phyloP scores from a whole-genome alignment of 306 rosid species.

The Neltuma alba region DNA sequence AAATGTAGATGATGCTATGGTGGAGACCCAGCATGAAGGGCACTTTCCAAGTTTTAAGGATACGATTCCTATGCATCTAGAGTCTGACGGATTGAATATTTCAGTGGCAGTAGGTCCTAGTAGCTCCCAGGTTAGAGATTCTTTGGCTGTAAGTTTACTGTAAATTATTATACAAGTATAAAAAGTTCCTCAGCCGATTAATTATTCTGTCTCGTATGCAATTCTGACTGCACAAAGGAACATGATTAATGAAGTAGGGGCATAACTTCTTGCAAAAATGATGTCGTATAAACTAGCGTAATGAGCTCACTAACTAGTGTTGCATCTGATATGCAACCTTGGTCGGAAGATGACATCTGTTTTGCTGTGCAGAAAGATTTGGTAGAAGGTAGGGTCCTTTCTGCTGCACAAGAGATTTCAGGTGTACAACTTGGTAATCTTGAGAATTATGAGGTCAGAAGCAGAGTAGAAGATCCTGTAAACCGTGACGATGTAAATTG shows the following conservation, averaged over 20 bases:
- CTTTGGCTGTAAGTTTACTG: conserved; percentile 10
- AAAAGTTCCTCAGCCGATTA: conserved; percentile 30
- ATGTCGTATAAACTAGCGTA: not conserved
- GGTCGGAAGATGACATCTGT: conserved; percentile 31
- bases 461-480: conserved; percentile 36
- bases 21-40: conserved; percentile 27
- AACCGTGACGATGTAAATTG: conserved; percentile 38
- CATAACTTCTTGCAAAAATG: not conserved
- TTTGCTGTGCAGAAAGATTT: conserved; percentile 45
- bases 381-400: conserved; percentile 37
- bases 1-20: conserved; percentile 34
- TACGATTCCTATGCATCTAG: conserved; percentile 32
- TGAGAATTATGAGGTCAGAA: conserved; percentile 33
- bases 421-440: conserved; percentile 26
- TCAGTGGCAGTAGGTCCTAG: conserved; percentile 39
- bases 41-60: conserved; percentile 36
- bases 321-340: conserved; percentile 20
- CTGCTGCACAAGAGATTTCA: conserved; percentile 36
- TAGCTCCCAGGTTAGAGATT: conserved; percentile 48
- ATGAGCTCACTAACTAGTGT: not conserved
- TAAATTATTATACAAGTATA: conserved; percentile 12
- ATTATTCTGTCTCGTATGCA: conserved; percentile 38
- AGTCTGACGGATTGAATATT: conserved; percentile 44
- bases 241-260: not conserved
- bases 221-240: conserved; percentile 34